Evolutionary conservation across 495 filamentous ascomycete genomes (phyloP), one percentile per base, ranked within the genome.

Genomic region (Mytilinidion resinicola): DNA sequence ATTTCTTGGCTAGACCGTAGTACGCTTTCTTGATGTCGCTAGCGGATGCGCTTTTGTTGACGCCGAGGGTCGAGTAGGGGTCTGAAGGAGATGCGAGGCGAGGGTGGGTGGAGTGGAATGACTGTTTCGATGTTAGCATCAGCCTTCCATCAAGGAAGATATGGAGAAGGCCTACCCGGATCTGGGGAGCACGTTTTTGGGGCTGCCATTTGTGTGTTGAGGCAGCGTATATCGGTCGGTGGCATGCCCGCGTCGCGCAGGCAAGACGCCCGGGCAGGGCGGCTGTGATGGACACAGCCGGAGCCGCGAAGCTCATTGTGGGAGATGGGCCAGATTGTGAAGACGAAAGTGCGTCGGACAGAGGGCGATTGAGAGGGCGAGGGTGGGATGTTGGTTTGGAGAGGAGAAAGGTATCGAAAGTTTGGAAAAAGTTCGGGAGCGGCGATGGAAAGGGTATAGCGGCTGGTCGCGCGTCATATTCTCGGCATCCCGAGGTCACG

Each of bases 1-100:
- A 98, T 69, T 96, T 97, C 74, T 97, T 97, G n/a, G 93, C 93
- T 59, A 96, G 76, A 53, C 90, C 86, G 71, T 98, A 98, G 77
- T 98, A 98, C 1, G 93, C 92, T 73, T 96, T 97, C 69, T 98
- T 98, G 67, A 98, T 96, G 7, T 96, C 95, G 54, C 83, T 69
- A 5, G 88, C 72, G n/a, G 89, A 86, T 12, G 93, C 89, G 41
- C 70, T 77, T 69, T 89, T 92, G 56, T 78, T 76, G 12, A 98
- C 85, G n/a, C 92, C 93, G 37, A 98, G 84, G 34, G 85, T 75
- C 53, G 81, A 82, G 70, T 98, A 98, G 8, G 93, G 93, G 66
- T 98, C 85, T 65, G 25, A 30, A 30, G 25, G 25, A 6, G 3
- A 3, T 87, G 81, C 19, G 84, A 80, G 3, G 88, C 84, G 44